Base-by-base conservation (phyloP, 2,329 filamentous ascomycete genomes). In the Microdochium bolleyi region DNA sequence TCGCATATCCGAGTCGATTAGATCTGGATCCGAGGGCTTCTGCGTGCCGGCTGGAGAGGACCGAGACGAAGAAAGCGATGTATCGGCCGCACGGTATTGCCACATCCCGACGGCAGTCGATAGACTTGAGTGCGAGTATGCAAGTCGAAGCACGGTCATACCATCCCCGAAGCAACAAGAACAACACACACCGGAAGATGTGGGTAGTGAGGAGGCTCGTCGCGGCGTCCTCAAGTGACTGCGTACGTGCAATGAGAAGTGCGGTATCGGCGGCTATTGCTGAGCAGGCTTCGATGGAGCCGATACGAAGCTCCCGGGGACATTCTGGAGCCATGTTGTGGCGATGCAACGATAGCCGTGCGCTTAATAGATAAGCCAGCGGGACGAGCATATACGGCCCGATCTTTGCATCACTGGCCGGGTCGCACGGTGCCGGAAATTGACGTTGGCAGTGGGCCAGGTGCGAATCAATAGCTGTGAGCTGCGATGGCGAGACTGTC, bases 151-250 rank as follows among this genome's bases (percentile, higher is more conserved):
- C 92, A 2, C 84, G 78, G 3, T 86, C 81, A 63, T 86, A 88
- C 51, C 89, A 85, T 44, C 85, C 85, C 1, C 82, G 80, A 51
- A 95, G 82, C 22, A 92, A 80, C 3, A 96, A 75, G 53, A 96
- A 84, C 1, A 97, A 77, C 1, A 88, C 79, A 62, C 88, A 95
- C 22, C 92, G 87, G 82, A 95, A 96, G 48, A 96, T 77, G 65
- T 97, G 94, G 14, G 83, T 84, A 53, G 89, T 88, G 9, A 95
- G 76, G 59, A 92, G 81, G 3, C 87, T 83, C 1, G 87, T 89
- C 2, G 89, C 84, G 11, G 84, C 82, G 32, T 84, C 80, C 3
- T 82, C 78, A 1, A 91, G 73, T 10, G 80, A 75, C 2, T 78
- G 71, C 24, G 74, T 76, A 50, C 92, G 83, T 10, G 83, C 81